Conservation (phyloP, 2,329 filamentous ascomycete genomes). For the Aspergillus udagawae region DNA sequence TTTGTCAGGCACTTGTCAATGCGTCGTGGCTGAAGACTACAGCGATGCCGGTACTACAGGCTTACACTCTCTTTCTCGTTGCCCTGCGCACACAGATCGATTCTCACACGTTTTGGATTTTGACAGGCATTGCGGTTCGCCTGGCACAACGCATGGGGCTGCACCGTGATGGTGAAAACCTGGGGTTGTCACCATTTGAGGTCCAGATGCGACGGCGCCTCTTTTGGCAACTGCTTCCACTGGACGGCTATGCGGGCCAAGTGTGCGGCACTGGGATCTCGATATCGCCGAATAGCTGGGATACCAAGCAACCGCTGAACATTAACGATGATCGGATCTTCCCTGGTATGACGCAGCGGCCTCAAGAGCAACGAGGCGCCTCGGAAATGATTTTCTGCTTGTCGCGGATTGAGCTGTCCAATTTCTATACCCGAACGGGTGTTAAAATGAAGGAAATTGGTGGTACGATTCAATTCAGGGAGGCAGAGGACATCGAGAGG, state of each 20-base stretch:
- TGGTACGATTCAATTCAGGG: slow-evolving; percentile 5
- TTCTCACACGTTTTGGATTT: slow-evolving; percentile 49
- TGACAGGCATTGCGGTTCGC: slow-evolving; percentile 44
- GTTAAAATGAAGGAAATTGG: slow-evolving; percentile 5
- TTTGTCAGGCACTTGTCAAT: slow-evolving; percentile 13
- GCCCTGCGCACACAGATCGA: slow-evolving; percentile 37
- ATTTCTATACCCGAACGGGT: slow-evolving; percentile 15
- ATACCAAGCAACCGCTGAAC: slow-evolving; percentile 39
- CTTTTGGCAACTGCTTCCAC: slow-evolving; percentile 23
- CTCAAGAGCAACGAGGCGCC: slow-evolving; percentile 36
- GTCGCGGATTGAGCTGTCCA: slow-evolving; percentile 23
- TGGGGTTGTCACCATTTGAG: slow-evolving; percentile 47
- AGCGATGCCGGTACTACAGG: slow-evolving; percentile 12
- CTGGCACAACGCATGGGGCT: slow-evolving; percentile 47
- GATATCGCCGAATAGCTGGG: slow-evolving; percentile 13
- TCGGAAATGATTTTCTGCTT: slow-evolving; percentile 43
- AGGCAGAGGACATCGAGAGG: slow-evolving; percentile 8
- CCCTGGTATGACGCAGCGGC: slow-evolving; percentile 38
- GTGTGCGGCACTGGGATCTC: slow-evolving; percentile 23
- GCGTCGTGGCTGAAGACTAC: slow-evolving; percentile 16
- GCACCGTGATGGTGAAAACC: slow-evolving; percentile 43
- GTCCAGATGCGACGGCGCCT: slow-evolving; percentile 33
- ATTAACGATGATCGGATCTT: slow-evolving; percentile 35
- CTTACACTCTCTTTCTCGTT: slow-evolving; percentile 13
- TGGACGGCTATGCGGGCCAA: slow-evolving; percentile 24